A percentile compares a stretch with the other conserved stretches of the same genome.
Conservation (phyloP, 768 basidiomycete genomes). For the Hericium erinaceus region DNA sequence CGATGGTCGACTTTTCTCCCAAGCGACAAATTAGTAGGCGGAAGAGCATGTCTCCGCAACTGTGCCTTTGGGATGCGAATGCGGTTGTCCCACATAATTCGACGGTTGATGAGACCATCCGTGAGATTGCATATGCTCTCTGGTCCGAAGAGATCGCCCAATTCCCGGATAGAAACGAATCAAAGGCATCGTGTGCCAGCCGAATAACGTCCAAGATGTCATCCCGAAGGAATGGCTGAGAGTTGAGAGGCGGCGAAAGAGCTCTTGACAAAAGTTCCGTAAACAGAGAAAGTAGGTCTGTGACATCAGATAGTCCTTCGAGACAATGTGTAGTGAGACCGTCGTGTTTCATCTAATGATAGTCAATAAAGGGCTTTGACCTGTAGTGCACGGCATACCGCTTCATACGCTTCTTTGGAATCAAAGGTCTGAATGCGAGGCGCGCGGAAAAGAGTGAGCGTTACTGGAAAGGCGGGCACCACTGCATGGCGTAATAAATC, state of each 20-base stretch:
- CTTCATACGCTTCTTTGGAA: background rate
- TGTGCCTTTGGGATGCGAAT: background rate
- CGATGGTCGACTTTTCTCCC: background rate
- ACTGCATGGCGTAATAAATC: background rate
- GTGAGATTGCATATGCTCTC: conserved; percentile 32
- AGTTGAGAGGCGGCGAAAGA: conserved; percentile 33
- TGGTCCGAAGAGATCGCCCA: conserved; percentile 24
- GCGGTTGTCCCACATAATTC: conserved; percentile 8
- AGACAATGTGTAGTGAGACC: conserved; percentile 19
- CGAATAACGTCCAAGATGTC: conserved; percentile 33
- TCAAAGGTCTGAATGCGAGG: background rate
- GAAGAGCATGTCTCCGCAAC: conserved; percentile 8
- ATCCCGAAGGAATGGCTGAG: conserved; percentile 43
- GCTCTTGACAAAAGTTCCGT: conserved; percentile 34
- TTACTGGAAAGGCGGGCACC: background rate
- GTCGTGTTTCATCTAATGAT: background rate
- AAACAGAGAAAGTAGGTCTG: conserved; percentile 37
- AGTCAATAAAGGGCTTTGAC: background rate
- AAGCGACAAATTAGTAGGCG: conserved; percentile 10
- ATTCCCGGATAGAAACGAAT: conserved; percentile 32
- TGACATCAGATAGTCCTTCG: conserved; percentile 27
- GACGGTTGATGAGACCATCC: conserved; percentile 22
- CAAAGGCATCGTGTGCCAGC: conserved; percentile 30
- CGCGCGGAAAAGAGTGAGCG: background rate
- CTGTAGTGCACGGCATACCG: background rate